A percentile compares a stretch with the other conserved stretches of the same genome.
phyloP scores from a whole-genome alignment of 345 rosid species.

The Eucalyptus caleyi region DNA sequence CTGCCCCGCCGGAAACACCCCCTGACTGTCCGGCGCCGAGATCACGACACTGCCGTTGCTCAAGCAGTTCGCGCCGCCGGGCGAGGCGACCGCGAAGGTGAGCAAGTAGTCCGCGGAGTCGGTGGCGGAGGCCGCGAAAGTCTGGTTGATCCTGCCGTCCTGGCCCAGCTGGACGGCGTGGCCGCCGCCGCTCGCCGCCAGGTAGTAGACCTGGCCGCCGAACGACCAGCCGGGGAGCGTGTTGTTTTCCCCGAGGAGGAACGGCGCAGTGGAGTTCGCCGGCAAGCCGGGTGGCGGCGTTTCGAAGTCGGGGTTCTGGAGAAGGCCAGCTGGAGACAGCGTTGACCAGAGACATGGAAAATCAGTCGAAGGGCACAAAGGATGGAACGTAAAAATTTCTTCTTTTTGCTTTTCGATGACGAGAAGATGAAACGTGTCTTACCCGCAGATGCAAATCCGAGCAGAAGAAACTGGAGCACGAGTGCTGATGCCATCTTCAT shows the following conservation, averaged over 20 bases:
- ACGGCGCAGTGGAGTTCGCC: constrained; percentile 2
- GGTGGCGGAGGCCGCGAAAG: constrained; percentile 19
- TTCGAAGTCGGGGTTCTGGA: constrained; percentile 50
- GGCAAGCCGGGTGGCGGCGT: constrained; percentile 23
- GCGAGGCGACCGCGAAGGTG: constrained; percentile 20
- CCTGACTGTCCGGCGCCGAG: constrained; percentile 33
- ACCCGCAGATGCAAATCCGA: constrained; percentile 19
- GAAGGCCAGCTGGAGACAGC: constrained; percentile 10
- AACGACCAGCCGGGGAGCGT: constrained; percentile 49
- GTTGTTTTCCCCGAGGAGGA: constrained; percentile 17
- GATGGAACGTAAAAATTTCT: not conserved
- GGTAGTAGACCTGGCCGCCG: constrained; percentile 26
- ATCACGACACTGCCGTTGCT: constrained; percentile 1
- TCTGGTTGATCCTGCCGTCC: constrained; percentile 49
- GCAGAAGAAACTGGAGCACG: constrained; percentile 6
- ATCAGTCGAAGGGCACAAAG: not conserved
- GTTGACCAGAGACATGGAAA: not conserved
- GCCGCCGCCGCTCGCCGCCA: constrained; percentile 16
- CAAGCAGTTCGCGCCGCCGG: constrained; percentile 29
- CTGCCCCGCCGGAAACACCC: constrained; percentile 8
- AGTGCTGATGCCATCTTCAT: not conserved
- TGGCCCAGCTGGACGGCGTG: constrained; percentile 38
- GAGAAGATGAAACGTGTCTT: not conserved
- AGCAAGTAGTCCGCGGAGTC: constrained; percentile 23
- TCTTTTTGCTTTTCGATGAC: not conserved